Base-by-base conservation (phyloP, 495 filamentous ascomycete genomes). In the Collariella sp. region DNA sequence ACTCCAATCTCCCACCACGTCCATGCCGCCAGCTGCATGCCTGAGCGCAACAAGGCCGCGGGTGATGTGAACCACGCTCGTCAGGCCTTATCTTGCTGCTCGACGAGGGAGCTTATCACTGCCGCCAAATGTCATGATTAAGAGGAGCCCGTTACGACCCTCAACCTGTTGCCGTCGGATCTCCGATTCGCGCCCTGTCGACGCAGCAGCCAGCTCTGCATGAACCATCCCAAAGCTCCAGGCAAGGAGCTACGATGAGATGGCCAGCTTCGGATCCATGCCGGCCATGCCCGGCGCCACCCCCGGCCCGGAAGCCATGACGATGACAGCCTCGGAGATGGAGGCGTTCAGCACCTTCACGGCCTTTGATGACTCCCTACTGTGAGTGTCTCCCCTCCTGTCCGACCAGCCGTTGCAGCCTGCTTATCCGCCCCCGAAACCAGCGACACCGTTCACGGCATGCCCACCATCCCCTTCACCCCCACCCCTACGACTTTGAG, bases 401-500 rank as follows among this genome's bases (percentile, higher is more conserved):
- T 15, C 5, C 10, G 23, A 19, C 44, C 26, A 31, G 9, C 26
- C 9, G 26, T 31, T 4, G 9, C 19, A 15, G 19, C 11, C 24
- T 13, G 40, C 38, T 35, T 5, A 51, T n/a, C 18, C 10, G 2
- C 24, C 2, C 15, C 16, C 23, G 11, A 7, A 7, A 7, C 11
- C 55, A 76, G 72, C 50, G 73, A 76, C 55, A 67, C 67, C 48
- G 67, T 73, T 42, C 67, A 71, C 62, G 64, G 49, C 59, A 64
- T 80, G n/a, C 63, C 75, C n/a, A 57, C 62, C 15, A 64, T 79
- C 24, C 71, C 74, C 15, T 79, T 79, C 52, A 78, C 78, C 3
- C 75, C 77, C 0, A 52, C 57, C 7, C 70, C n/a, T 79, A 78
- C 68, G 71, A 80, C 59, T 77, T 77, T 58, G 78, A 81, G 38